These are phyloP conservation scores for Erythrobasidium yunnanense DNA, from an alignment of 768 basidiomycete species.

Conservation along the genomic window DNA sequence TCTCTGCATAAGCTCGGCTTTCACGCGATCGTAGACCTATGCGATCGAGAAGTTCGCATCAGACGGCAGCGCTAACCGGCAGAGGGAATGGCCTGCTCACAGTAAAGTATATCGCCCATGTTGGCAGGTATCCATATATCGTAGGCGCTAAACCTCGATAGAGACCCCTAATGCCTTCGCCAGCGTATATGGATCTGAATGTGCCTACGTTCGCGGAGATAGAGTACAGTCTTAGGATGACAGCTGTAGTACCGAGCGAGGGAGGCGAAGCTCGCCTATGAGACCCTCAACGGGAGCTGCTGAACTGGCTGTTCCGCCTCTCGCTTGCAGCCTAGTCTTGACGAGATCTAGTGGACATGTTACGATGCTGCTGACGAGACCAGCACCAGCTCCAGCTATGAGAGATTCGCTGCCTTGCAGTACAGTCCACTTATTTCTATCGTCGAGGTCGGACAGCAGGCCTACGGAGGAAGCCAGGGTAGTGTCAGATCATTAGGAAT, in stretches of 20 bases:
- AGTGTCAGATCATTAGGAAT: too few species aligned
- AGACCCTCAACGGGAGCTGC: too few species aligned
- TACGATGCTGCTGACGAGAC: slow-evolving; percentile 78
- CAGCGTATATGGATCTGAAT: slow-evolving; percentile 50
- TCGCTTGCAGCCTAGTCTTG: slow-evolving; percentile 96
- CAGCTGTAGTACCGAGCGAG: too few species aligned
- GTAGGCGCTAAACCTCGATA: slow-evolving; percentile 98
- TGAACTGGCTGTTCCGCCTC: too few species aligned
- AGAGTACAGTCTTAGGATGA: background rate
- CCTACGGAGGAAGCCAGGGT: background rate
- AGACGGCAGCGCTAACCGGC: background rate
- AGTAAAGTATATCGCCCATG: slow-evolving; percentile 98
- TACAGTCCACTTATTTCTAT: slow-evolving; percentile 19
- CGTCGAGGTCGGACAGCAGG: slow-evolving; percentile 23
- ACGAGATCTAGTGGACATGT: slow-evolving; percentile 96
- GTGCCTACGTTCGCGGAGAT: slow-evolving; percentile 46
- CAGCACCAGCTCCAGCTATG: slow-evolving; percentile 83
- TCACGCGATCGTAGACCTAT: slow-evolving; percentile 74
- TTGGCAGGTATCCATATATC: slow-evolving; percentile 88
- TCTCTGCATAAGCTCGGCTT: slow-evolving; percentile 45
- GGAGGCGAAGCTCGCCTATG: too few species aligned
- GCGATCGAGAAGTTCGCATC: background rate
- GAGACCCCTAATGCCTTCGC: slow-evolving; percentile 72
- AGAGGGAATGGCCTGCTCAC: slow-evolving; percentile 43
- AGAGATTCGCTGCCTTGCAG: slow-evolving; percentile 40